Conservation (phyloP, 139 green algal genomes). For the Axilococcus clingmanii region DNA sequence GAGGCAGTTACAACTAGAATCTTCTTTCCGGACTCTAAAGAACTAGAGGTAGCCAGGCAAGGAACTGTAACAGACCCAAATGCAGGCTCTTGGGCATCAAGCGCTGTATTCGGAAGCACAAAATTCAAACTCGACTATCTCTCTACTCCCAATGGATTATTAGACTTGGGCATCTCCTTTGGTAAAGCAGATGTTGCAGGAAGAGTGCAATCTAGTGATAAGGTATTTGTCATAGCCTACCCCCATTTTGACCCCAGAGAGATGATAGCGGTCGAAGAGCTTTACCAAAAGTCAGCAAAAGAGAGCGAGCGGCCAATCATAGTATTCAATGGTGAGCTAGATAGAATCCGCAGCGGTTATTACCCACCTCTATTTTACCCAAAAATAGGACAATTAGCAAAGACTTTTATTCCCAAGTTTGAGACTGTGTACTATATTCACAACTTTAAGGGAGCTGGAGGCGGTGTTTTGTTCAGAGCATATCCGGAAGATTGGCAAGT, state of each 20-base stretch:
- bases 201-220: constrained; percentile 35
- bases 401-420: constrained; percentile 43
- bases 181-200: constrained; percentile 22
- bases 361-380: constrained; percentile 75
- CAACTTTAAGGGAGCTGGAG: constrained; percentile 75
- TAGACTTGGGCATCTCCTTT: constrained; percentile 45
- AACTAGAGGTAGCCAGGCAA: constrained; percentile 34
- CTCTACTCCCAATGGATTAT: constrained; percentile 39
- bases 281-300: constrained; percentile 38
- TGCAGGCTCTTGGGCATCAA: constrained; percentile 23
- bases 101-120: constrained; percentile 39
- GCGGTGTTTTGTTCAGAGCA: constrained; percentile 52
- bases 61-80: constrained; percentile 42
- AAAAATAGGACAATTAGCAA: constrained; percentile 43
- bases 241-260: constrained; percentile 62
- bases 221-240: constrained; percentile 63
- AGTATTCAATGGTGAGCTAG: constrained; percentile 84
- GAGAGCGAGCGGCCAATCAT: constrained; percentile 45
- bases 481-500: constrained; percentile 84
- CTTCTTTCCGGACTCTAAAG: constrained; percentile 58
- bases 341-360: constrained; percentile 61
- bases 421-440: constrained; percentile 71
- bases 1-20: constrained; percentile 39
- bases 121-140: constrained; percentile 66
- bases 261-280: constrained; percentile 52